phyloP scores from a whole-genome alignment of 345 rosid species.

The Sapria himalayana region DNA sequence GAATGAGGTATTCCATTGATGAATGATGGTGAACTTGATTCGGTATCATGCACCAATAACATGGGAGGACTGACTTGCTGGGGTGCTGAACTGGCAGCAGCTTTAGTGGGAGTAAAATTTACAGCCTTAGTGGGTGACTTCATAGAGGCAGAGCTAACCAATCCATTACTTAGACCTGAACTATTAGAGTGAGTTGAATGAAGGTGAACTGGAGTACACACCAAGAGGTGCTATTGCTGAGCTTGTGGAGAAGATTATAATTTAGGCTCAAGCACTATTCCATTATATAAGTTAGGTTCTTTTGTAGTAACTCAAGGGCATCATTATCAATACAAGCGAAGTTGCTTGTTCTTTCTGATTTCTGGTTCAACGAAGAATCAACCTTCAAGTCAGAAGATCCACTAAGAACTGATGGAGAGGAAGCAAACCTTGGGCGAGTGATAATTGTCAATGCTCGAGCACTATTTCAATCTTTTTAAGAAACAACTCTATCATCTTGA shows the following conservation, averaged over 20 bases:
- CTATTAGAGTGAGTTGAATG: slow-evolving; percentile 16
- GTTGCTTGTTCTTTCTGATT: slow-evolving; percentile 22
- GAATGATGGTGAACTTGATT: no score
- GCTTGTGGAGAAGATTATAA: slow-evolving; percentile 7
- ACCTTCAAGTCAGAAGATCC: slow-evolving; percentile 11
- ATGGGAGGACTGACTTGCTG: no score
- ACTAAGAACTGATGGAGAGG: slow-evolving; percentile 9
- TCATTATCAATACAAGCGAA: slow-evolving; percentile 14
- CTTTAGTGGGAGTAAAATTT: slow-evolving; percentile 13
- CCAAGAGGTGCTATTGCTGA: slow-evolving; percentile 14
- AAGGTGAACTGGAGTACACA: slow-evolving; percentile 19
- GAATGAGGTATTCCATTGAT: no score
- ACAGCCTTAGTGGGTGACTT: slow-evolving; percentile 12
- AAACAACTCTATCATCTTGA: slow-evolving; percentile 12
- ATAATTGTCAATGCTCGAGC: slow-evolving; percentile 7
- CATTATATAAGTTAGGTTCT: slow-evolving; percentile 21
- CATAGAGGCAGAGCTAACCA: slow-evolving; percentile 16
- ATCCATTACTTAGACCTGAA: slow-evolving; percentile 22
- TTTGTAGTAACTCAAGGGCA: slow-evolving; percentile 13
- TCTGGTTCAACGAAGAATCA: slow-evolving; percentile 10
- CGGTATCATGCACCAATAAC: no score
- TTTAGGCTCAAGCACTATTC: slow-evolving; percentile 12
- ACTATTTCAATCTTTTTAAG: slow-evolving; percentile 10
- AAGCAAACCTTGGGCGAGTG: no score
- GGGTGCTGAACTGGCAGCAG: no score